These are phyloP conservation scores for Aspergillus sparsus DNA, from an alignment of 495 filamentous ascomycete genomes.

Conservation along the genomic window DNA sequence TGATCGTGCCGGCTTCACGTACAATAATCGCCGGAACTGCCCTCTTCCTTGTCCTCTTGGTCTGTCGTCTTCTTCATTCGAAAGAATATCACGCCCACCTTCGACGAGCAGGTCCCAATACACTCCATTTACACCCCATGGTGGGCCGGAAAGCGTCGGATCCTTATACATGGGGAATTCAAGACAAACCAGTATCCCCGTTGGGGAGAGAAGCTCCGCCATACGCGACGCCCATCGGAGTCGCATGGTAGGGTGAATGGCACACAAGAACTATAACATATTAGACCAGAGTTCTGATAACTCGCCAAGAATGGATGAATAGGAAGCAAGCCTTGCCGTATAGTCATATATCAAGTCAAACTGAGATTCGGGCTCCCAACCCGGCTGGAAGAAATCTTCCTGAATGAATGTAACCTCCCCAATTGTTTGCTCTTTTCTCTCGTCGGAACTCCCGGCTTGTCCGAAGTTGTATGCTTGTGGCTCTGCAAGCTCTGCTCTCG, in stretches of 20 bases:
- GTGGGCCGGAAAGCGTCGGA: constrained; percentile 37
- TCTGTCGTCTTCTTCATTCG: not conserved
- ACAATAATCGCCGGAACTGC: constrained; percentile 11
- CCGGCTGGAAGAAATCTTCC: constrained; percentile 66
- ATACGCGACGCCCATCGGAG: constrained; percentile 38
- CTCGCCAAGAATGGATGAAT: too few relatives aligned
- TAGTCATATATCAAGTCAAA: constrained; percentile 82
- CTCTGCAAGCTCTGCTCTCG: constrained; percentile 14
- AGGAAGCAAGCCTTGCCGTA: too few relatives aligned
- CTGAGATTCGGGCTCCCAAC: constrained; percentile 44
- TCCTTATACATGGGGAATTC: constrained; percentile 47
- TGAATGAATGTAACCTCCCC: constrained; percentile 55
- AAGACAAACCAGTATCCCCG: constrained; percentile 42
- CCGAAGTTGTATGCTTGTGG: constrained; percentile 28
- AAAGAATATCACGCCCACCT: too few relatives aligned
- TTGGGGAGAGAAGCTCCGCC: constrained; percentile 29
- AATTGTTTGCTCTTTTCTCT: too few relatives aligned
- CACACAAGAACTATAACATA: constrained; percentile 49
- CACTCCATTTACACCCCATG: constrained; percentile 39
- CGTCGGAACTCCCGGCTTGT: too few relatives aligned
- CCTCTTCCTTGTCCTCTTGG: constrained; percentile 11
- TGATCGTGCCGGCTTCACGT: constrained; percentile 12
- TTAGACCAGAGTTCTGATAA: too few relatives aligned
- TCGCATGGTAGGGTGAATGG: constrained; percentile 40
- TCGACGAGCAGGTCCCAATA: constrained; percentile 35